Evolutionary conservation across 441 rosid genomes (phyloP).

Genomic region (Pelargonium fulgidum): DNA sequence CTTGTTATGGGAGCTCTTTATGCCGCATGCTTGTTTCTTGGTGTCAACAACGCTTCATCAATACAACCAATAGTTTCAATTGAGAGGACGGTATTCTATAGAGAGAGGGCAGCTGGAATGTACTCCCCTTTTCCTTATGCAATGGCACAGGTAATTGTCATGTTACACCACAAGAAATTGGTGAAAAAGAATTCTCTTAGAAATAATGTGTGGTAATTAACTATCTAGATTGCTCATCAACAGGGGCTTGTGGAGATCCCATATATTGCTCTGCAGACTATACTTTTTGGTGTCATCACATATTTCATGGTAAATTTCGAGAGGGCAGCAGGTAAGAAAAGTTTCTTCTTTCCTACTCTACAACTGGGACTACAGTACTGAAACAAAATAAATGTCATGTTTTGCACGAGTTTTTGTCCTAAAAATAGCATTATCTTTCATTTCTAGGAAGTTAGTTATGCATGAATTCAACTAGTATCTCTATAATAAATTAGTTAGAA

Average conservation of each 20-base stretch:
- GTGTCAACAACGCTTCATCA: slow-evolving; percentile 76
- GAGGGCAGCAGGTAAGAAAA: slow-evolving; percentile 52
- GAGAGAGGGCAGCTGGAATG: slow-evolving; percentile 92
- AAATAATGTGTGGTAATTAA: background rate
- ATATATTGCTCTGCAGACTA: slow-evolving; percentile 60
- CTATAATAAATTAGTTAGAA: no score
- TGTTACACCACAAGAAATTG: background rate
- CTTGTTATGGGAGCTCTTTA: slow-evolving; percentile 82
- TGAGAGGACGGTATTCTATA: slow-evolving; percentile 77
- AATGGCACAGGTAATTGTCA: slow-evolving; percentile 49
- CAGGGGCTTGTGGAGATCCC: slow-evolving; percentile 92
- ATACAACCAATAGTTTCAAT: slow-evolving; percentile 85
- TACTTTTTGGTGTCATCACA: slow-evolving; percentile 66
- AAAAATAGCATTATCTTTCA: no score
- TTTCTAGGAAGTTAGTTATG: no score
- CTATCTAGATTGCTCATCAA: slow-evolving; percentile 7
- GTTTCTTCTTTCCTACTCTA: background rate
- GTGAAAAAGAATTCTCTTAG: background rate
- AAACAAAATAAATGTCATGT: no score
- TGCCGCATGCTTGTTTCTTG: slow-evolving; percentile 76
- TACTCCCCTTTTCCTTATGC: slow-evolving; percentile 76
- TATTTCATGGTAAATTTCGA: slow-evolving; percentile 80
- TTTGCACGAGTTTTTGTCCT: no score
- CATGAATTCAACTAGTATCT: no score
- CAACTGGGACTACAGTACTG: background rate